Evolutionary conservation across 805 yeast species (phyloP), one percentile per base, ranked within the genome.

Genomic region (Priceomyces castillae): DNA sequence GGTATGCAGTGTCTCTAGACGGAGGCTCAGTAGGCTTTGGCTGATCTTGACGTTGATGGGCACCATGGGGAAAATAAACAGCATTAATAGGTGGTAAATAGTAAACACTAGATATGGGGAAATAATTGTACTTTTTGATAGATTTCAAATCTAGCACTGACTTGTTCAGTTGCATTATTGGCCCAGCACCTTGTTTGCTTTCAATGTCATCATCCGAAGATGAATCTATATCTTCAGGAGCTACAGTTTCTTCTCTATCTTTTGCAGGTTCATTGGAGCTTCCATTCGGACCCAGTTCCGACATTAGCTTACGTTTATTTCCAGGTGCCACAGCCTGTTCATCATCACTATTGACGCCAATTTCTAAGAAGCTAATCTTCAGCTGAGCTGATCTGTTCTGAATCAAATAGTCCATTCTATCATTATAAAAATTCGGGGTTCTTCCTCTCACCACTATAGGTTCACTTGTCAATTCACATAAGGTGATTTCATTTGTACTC

Each of bases 371-470:
- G 31, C 58, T 52, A 14, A 48, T 39, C 34, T 49, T 52, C n/a
- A 47, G 43, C 14, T 44, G 46, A n/a, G 49, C 39, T 12, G 57
- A 42, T 37, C 64, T 46, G 3, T 59, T 57, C 41, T 58, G 56
- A 30, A 80, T 70, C 39, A 71, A 52, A 16, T 77, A 58, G 51
- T 78, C 82, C 39, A 76, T 73, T 43, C 80, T 61, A 44, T 76
- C 78, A 26, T 71, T 69, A 51, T 79, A 80, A 48, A 80, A 80
- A n/a, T 78, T 69, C 2, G 85, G 84, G 50, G 80, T 80, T 40
- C 84, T 58, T 2, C 85, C 85, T 47, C 85, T 59, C 7, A 80
- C 84, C 11, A 77, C 76, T 3, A 80, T 73, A 1, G 81, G 81
- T 26, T 71, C 64, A 46, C 65, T 65, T 5, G 52, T 49, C 19